phyloP scores from a whole-genome alignment of 371 early-diverging fungal genomes.

The Mucor indicus region DNA sequence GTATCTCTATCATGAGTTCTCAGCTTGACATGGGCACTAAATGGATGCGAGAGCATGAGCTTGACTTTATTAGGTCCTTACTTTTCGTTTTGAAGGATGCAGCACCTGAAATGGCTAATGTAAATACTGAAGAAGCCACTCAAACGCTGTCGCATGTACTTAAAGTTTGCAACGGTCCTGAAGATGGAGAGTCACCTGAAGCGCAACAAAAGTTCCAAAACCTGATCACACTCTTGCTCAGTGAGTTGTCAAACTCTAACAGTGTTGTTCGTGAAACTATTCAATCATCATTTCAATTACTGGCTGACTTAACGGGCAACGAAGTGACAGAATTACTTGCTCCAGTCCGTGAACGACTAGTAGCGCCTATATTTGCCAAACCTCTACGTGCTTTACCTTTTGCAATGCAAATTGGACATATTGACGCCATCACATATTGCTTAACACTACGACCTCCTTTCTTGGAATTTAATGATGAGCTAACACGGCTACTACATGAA shows the following conservation, averaged over 20 bases:
- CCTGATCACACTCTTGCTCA: slow-evolving; percentile 79
- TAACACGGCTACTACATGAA: slow-evolving; percentile 87
- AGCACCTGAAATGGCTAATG: slow-evolving; percentile 76
- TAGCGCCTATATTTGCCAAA: slow-evolving; percentile 95
- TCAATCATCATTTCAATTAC: slow-evolving; percentile 75
- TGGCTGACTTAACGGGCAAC: slow-evolving; percentile 76
- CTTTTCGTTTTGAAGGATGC: slow-evolving; percentile 93
- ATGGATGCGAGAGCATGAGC: slow-evolving; percentile 92
- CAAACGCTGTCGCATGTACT: slow-evolving; percentile 76
- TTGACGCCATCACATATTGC: slow-evolving; percentile 97
- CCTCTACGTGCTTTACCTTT: slow-evolving; percentile 95
- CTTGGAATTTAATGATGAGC: slow-evolving; percentile 88
- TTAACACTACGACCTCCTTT: slow-evolving; percentile 88
- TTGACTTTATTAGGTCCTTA: slow-evolving; percentile 90
- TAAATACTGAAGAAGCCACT: slow-evolving; percentile 74
- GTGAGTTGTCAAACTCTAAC: slow-evolving; percentile 93
- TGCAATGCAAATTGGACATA: slow-evolving; percentile 96
- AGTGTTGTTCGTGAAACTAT: slow-evolving; percentile 86
- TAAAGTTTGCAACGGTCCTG: slow-evolving; percentile 77
- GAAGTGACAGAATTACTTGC: slow-evolving; percentile 83
- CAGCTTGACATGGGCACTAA: slow-evolving; percentile 78
- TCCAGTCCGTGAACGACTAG: slow-evolving; percentile 82
- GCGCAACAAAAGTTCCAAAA: slow-evolving; percentile 60
- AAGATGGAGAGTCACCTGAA: slow-evolving; percentile 57
- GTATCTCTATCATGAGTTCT: slow-evolving; percentile 80